Conservation (phyloP, 2,329 filamentous ascomycete genomes). For the Nigrograna mackinnonii region DNA sequence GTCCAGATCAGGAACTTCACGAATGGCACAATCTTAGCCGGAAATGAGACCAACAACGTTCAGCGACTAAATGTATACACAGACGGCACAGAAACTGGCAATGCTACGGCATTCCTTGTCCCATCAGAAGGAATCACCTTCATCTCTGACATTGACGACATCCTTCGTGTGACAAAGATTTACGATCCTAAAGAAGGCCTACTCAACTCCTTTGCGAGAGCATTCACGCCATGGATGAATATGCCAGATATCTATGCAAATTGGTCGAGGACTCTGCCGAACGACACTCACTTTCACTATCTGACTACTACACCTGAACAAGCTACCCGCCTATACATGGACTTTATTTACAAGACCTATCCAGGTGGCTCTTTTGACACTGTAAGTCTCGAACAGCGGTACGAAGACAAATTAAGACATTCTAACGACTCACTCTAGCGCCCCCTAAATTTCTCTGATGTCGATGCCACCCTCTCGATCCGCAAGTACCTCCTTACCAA, state of each 20-base stretch:
- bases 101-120: slow-evolving; percentile 76
- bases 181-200: slow-evolving; percentile 75
- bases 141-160: slow-evolving; percentile 79
- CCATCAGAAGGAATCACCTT: slow-evolving; percentile 71
- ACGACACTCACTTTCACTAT: slow-evolving; percentile 76
- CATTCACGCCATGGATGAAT: slow-evolving; percentile 74
- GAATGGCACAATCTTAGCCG: slow-evolving; percentile 55
- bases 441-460: slow-evolving; percentile 78
- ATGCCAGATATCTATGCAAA: slow-evolving; percentile 81
- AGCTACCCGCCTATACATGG: slow-evolving; percentile 76
- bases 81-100: slow-evolving; percentile 67
- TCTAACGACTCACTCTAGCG: slow-evolving; percentile 11
- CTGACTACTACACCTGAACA: slow-evolving; percentile 81
- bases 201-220: slow-evolving; percentile 74
- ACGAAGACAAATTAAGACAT: not conserved
- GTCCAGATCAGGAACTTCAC: slow-evolving; percentile 65
- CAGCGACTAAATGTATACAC: slow-evolving; percentile 72
- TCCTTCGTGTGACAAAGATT: slow-evolving; percentile 79
- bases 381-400: slow-evolving; percentile 39
- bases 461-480: slow-evolving; percentile 71
- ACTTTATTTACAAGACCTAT: slow-evolving; percentile 77
- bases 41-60: slow-evolving; percentile 66
- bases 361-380: slow-evolving; percentile 79
- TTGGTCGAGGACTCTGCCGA: slow-evolving; percentile 68
- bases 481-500: slow-evolving; percentile 71